Conservation (phyloP, 2,329 filamentous ascomycete species). For the Penicillium sp. region DNA sequence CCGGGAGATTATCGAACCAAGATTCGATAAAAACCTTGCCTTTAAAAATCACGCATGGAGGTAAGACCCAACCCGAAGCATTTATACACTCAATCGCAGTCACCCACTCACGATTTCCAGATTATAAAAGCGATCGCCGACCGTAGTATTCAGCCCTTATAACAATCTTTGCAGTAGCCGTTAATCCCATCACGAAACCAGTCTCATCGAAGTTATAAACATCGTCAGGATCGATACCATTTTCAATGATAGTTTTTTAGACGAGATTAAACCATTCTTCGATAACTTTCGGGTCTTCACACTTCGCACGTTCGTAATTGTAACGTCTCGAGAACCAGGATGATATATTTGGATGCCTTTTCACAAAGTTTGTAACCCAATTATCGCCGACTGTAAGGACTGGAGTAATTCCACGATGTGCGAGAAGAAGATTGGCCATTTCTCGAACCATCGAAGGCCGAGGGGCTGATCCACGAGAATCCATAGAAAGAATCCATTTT, state of each 20-base stretch:
- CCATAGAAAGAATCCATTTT: background rate
- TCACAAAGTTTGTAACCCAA: background rate
- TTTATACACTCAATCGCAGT: background rate
- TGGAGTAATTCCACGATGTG: background rate
- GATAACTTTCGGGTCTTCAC: background rate
- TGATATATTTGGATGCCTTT: background rate
- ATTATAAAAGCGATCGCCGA: background rate
- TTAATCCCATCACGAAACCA: background rate
- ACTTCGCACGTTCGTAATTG: background rate
- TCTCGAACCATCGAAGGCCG: background rate
- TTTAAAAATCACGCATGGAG: background rate
- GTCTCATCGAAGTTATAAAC: background rate
- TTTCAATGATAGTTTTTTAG: background rate
- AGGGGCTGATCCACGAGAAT: background rate
- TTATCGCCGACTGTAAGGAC: background rate
- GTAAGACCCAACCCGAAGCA: background rate
- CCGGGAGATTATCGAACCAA: background rate
- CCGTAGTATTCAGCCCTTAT: background rate
- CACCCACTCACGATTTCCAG: background rate
- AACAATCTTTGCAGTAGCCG: background rate
- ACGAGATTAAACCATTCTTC: background rate
- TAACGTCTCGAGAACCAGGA: background rate
- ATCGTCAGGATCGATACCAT: background rate
- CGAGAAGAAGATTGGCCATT: conserved; percentile 1
- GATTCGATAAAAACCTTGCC: background rate